These are phyloP conservation scores for Mercurialis annua DNA, from an alignment of 345 rosid species.

Conservation along the genomic window DNA sequence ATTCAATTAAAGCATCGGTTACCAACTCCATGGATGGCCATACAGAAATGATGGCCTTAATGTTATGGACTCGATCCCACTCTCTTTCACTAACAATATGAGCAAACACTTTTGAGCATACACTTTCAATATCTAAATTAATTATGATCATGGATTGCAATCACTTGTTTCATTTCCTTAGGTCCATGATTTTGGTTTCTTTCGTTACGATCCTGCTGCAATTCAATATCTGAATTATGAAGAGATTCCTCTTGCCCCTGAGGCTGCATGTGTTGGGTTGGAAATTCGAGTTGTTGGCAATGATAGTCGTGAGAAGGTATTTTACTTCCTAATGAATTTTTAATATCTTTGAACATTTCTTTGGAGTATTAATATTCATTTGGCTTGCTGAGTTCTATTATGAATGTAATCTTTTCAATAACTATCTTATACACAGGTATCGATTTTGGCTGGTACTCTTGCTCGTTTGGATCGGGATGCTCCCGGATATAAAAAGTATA, in stretches of 20 bases:
- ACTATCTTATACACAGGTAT: slow-evolving; percentile 57
- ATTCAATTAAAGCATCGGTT: no score
- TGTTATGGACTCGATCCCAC: no score
- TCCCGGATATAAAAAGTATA: slow-evolving; percentile 77
- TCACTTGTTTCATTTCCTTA: slow-evolving; percentile 20
- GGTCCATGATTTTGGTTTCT: slow-evolving; percentile 99
- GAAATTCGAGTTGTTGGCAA: slow-evolving; percentile 96
- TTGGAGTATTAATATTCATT: background rate
- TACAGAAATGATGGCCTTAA: no score
- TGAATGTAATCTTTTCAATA: background rate
- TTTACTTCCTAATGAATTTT: background rate
- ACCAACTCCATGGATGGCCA: no score
- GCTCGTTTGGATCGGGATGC: slow-evolving; percentile 98
- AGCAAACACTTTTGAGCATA: no score
- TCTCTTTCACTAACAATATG: no score
- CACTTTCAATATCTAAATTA: no score
- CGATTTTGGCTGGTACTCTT: slow-evolving; percentile 91
- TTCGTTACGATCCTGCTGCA: slow-evolving; percentile 71
- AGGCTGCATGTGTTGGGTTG: slow-evolving; percentile 88
- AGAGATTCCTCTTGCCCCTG: slow-evolving; percentile 96
- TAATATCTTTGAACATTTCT: background rate
- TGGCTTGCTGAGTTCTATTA: background rate
- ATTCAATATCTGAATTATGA: slow-evolving; percentile 76
- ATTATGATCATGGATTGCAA: no score
- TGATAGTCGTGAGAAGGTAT: slow-evolving; percentile 97